phyloP scores from a whole-genome alignment of 176 grass and related monocot species.

The Zoysia pacifica region DNA sequence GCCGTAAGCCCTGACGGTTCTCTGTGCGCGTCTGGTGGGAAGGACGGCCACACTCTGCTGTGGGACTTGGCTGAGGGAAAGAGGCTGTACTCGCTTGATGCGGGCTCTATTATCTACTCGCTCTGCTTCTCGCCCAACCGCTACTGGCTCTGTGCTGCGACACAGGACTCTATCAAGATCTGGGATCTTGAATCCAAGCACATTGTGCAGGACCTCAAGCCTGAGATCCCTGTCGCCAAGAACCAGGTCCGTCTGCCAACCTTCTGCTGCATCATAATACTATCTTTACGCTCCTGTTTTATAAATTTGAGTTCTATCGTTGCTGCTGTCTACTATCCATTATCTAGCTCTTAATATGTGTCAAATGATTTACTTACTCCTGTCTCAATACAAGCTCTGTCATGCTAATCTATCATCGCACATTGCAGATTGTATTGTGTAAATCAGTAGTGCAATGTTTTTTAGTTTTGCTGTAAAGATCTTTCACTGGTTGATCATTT shows the following conservation, averaged over 20 bases:
- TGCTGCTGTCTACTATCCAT: no score
- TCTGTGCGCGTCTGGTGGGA: conserved; percentile 83
- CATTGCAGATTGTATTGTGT: no score
- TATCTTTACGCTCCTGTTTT: no score
- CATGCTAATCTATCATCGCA: no score
- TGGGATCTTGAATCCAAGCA: conserved; percentile 97
- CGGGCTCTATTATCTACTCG: conserved; percentile 66
- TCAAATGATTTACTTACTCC: no score
- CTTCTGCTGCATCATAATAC: no score
- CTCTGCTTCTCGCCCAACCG: conserved; percentile 94
- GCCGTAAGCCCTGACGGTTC: conserved; percentile 88
- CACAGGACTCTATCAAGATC: conserved; percentile 84
- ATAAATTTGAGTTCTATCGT: no score
- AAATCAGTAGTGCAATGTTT: no score
- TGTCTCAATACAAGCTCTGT: no score
- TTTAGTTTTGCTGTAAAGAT: no score
- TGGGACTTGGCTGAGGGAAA: conserved; percentile 90
- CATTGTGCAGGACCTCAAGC: conserved; percentile 87
- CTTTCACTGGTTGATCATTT: no score
- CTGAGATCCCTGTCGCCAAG: conserved; percentile 52
- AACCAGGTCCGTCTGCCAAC: conserved; percentile 53
- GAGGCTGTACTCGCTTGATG: conserved; percentile 79
- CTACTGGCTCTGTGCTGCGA: conserved; percentile 90
- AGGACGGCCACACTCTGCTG: conserved; percentile 63
- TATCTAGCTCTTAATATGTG: no score